Conservation (phyloP, 2,329 filamentous ascomycete genomes). For the Gaeumannomyces tritici region DNA sequence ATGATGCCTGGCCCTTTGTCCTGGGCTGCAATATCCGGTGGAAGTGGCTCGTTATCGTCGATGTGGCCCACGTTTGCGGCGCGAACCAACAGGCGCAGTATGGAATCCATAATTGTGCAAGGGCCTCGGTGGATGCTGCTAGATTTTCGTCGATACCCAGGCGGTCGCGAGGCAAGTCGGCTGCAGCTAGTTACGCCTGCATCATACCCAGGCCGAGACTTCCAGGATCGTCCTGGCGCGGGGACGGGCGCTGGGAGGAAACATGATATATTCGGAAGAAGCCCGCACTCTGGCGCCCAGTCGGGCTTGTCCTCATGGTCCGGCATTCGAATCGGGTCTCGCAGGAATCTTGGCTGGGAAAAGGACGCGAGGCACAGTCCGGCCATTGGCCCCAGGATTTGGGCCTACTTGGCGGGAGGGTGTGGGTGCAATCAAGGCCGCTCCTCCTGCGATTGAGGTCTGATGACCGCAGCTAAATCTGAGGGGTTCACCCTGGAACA, state of each 20-base stretch:
- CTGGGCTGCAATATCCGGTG: constrained; percentile 1
- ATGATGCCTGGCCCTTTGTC: constrained; percentile 22
- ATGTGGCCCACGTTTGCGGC: neutral
- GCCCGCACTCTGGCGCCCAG: too few species aligned
- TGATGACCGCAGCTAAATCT: neutral
- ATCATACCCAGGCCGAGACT: neutral
- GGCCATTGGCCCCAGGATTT: neutral
- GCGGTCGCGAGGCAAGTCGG: neutral
- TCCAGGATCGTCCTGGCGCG: too few species aligned
- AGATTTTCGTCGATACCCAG: neutral
- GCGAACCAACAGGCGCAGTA: neutral
- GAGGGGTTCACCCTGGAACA: neutral
- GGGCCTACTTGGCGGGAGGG: neutral
- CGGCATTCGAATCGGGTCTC: neutral
- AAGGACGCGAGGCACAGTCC: neutral
- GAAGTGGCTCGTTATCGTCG: neutral
- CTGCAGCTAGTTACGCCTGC: too few species aligned
- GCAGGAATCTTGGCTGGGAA: neutral
- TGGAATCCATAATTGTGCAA: neutral
- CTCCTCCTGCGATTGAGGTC: neutral
- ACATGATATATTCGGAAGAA: neutral
- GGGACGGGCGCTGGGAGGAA: too few species aligned
- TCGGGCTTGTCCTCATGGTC: neutral
- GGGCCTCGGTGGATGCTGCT: too few species aligned
- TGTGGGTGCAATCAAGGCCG: neutral